Conservation (phyloP, 352 stramenopile species). For the Plasmopara muralis region DNA sequence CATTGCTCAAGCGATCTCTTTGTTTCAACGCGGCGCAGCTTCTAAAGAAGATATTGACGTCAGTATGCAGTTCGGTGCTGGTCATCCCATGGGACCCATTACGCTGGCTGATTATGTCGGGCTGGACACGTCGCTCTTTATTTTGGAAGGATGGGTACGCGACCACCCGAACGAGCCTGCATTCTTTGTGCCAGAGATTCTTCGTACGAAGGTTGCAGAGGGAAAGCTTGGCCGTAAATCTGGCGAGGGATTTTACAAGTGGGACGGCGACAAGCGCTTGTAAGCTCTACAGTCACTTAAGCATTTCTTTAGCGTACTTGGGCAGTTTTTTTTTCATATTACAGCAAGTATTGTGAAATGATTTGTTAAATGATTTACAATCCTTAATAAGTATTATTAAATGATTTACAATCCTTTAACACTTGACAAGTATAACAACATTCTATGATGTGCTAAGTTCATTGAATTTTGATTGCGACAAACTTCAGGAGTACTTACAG, state of each 20-base stretch:
- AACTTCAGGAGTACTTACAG: constrained; percentile 13
- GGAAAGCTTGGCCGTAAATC: constrained; percentile 95
- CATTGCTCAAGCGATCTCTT: constrained; percentile 82
- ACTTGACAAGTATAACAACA: no score
- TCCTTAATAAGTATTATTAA: background rate
- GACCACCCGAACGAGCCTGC: constrained; percentile 93
- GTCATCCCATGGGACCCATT: constrained; percentile 96
- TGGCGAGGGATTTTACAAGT: constrained; percentile 96
- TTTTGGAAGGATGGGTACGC: constrained; percentile 93
- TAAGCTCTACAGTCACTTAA: constrained; percentile 22
- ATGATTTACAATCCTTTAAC: no score
- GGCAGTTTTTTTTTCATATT: constrained; percentile 7
- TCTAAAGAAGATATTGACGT: constrained; percentile 96
- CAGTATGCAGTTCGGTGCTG: constrained; percentile 94
- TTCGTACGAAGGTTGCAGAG: constrained; percentile 88
- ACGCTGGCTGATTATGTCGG: constrained; percentile 95
- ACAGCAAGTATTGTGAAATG: background rate
- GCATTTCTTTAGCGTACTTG: background rate
- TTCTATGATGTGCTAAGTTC: no score
- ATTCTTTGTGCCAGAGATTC: constrained; percentile 92
- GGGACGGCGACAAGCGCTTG: constrained; percentile 75
- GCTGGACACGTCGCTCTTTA: constrained; percentile 94
- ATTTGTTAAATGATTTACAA: no score
- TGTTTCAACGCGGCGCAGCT: constrained; percentile 93
- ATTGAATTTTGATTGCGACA: no score